Percentiles rank a stretch among this genome's conserved stretches.
Evolutionary conservation across 1,139 yeast species (phyloP).

Genomic region (Scheffersomyces parashehatae): DNA sequence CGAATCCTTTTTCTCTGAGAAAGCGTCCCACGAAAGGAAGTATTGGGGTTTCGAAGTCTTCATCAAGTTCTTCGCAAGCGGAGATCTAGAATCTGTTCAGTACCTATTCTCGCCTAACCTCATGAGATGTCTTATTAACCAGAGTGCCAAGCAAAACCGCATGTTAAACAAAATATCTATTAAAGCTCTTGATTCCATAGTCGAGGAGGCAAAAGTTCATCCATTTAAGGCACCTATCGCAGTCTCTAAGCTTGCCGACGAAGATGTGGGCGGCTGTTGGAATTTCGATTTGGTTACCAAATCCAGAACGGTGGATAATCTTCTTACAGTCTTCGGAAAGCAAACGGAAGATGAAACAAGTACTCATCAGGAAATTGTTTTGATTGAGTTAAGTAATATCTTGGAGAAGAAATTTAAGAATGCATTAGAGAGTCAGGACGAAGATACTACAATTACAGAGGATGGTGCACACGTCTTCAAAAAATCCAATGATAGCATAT

Average conservation of each 20-base stretch:
- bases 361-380: conserved; percentile 9
- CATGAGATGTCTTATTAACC: conserved; percentile 75
- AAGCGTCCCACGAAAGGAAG: conserved; percentile 83
- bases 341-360: conserved; percentile 14
- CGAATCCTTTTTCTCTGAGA: conserved; percentile 72
- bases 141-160: conserved; percentile 66
- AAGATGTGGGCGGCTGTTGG: conserved; percentile 58
- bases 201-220: conserved; percentile 39
- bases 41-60: conserved; percentile 84
- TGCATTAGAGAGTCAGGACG: conserved; percentile 17
- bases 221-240: conserved; percentile 47
- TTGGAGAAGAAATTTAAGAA: conserved; percentile 23
- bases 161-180: conserved; percentile 67
- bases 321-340: conserved; percentile 38
- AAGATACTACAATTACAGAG: conserved; percentile 7
- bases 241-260: conserved; percentile 49
- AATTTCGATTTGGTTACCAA: conserved; percentile 81
- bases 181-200: conserved; percentile 46
- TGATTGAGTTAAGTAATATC: conserved; percentile 21
- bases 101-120: conserved; percentile 67
- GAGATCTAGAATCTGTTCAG: conserved; percentile 33
- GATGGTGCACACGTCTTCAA: conserved; percentile 17
- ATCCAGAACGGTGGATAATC: conserved; percentile 62
- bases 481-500: conserved; percentile 43
- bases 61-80: conserved; percentile 40